Evolutionary conservation across 306 rosid genomes (phyloP).

Genomic region (Dalbergia cultrata): DNA sequence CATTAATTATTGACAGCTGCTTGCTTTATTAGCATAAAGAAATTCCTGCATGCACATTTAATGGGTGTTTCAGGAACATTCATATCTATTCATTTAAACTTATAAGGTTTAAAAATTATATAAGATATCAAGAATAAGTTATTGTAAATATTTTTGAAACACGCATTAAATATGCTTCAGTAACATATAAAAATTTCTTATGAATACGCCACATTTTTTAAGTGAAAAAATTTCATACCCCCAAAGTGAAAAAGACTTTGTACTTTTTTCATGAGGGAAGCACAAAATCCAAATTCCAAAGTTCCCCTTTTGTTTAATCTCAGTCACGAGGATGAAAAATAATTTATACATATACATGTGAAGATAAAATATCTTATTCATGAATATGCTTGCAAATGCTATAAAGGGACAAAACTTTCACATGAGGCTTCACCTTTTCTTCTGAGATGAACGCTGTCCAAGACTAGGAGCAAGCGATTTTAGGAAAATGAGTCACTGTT

Average conservation of each 20-base stretch:
- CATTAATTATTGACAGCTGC: conserved; percentile 3
- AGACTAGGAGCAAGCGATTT: neutral
- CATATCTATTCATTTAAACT: no score
- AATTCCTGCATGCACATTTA: no score
- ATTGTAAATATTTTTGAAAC: no score
- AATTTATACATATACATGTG: neutral
- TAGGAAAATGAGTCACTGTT: neutral
- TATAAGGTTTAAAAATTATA: no score
- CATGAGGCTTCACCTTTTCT: conserved; percentile 31
- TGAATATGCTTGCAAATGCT: conserved; percentile 19
- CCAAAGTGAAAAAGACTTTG: no score
- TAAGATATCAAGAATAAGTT: no score
- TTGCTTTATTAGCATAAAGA: neutral
- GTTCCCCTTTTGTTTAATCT: conserved; percentile 28
- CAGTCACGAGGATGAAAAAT: conserved; percentile 42
- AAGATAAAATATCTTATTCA: conserved; percentile 14
- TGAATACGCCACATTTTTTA: no score
- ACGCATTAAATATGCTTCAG: no score
- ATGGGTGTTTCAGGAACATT: no score
- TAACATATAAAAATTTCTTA: no score
- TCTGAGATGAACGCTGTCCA: conserved; percentile 29
- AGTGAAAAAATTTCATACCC: no score
- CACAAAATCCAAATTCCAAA: conserved; percentile 42
- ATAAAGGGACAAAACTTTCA: conserved; percentile 42
- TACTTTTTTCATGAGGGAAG: neutral